These are phyloP conservation scores for Schizophyllum amplum DNA, from an alignment of 1,284 basidiomycete genomes.

Conservation along the genomic window DNA sequence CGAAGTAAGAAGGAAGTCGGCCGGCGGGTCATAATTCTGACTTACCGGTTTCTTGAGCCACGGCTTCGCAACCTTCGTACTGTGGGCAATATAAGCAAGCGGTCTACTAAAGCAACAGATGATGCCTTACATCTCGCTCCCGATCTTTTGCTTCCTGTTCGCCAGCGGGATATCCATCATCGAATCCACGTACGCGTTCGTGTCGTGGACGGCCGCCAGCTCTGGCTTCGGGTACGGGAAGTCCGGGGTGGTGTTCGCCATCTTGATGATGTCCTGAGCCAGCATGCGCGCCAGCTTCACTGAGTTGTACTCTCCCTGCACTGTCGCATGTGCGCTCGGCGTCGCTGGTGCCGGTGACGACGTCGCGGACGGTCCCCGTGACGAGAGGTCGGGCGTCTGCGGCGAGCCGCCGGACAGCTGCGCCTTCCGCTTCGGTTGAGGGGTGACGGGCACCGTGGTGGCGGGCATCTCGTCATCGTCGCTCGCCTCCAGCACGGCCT, in stretches of 20 bases:
- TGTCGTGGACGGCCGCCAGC: slow-evolving; percentile 57
- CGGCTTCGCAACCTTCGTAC: slow-evolving; percentile 71
- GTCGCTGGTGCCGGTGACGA: slow-evolving; percentile 59
- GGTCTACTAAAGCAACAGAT: slow-evolving; percentile 2
- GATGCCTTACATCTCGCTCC: slow-evolving; percentile 57
- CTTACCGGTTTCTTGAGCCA: slow-evolving; percentile 73
- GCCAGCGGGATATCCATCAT: slow-evolving; percentile 54
- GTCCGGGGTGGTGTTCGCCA: slow-evolving; percentile 49
- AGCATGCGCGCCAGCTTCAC: slow-evolving; percentile 57
- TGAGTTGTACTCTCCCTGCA: slow-evolving; percentile 35
- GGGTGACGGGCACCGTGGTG: slow-evolving; percentile 46
- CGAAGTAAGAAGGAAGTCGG: slow-evolving; percentile 9
- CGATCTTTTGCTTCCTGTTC: slow-evolving; percentile 75
- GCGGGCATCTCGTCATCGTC: slow-evolving; percentile 44
- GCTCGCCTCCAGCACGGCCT: slow-evolving; percentile 67
- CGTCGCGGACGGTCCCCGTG: slow-evolving; percentile 59
- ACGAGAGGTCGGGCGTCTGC: slow-evolving; percentile 64
- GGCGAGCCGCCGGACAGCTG: slow-evolving; percentile 43
- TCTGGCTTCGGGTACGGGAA: slow-evolving; percentile 67
- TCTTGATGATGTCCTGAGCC: slow-evolving; percentile 60
- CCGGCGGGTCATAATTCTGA: slow-evolving; percentile 5
- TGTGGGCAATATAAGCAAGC: slow-evolving; percentile 17
- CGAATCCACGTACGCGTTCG: slow-evolving; percentile 72
- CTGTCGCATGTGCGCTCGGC: slow-evolving; percentile 17
- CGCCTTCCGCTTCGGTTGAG: slow-evolving; percentile 49